phyloP scores from a whole-genome alignment of 73 alveolate genomes.

The Tetrahymena elliotti region DNA sequence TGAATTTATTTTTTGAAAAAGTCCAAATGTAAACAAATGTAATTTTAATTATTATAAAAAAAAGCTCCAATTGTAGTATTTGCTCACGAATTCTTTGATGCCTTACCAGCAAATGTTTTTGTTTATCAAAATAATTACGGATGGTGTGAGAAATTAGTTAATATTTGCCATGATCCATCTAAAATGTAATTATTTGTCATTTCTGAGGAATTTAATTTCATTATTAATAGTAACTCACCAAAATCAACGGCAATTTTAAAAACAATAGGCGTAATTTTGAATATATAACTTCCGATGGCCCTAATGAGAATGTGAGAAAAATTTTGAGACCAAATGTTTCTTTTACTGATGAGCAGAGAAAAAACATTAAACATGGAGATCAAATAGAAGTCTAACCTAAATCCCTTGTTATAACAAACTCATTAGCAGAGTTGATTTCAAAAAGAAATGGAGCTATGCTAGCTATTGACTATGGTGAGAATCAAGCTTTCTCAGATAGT shows the following conservation, averaged over 20 bases:
- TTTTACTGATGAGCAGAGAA: slow-evolving; percentile 47
- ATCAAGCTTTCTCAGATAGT: slow-evolving; percentile 70
- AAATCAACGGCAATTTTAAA: background rate
- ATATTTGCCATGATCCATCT: slow-evolving; percentile 7
- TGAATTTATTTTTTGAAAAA: background rate
- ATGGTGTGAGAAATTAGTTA: slow-evolving; percentile 67
- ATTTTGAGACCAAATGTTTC: slow-evolving; percentile 70
- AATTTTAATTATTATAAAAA: background rate
- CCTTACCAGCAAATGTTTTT: slow-evolving; percentile 72
- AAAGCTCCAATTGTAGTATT: slow-evolving; percentile 58
- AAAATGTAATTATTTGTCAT: background rate
- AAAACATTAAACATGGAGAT: slow-evolving; percentile 60
- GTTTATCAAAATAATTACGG: slow-evolving; percentile 16
- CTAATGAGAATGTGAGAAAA: slow-evolving; percentile 50
- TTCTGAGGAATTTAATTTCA: no score
- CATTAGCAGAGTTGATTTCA: slow-evolving; percentile 45
- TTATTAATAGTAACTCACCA: no score
- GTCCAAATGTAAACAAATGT: slow-evolving; percentile 4
- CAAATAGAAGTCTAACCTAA: slow-evolving; percentile 68
- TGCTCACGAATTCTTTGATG: slow-evolving; percentile 91
- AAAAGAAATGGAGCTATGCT: slow-evolving; percentile 59
- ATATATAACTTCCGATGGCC: slow-evolving; percentile 36
- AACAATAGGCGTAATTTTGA: slow-evolving; percentile 22
- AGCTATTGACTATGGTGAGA: slow-evolving; percentile 83
- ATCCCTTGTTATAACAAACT: slow-evolving; percentile 32